Base-by-base conservation (phyloP, 2,329 filamentous ascomycete species). In the Aspergillus latus region DNA sequence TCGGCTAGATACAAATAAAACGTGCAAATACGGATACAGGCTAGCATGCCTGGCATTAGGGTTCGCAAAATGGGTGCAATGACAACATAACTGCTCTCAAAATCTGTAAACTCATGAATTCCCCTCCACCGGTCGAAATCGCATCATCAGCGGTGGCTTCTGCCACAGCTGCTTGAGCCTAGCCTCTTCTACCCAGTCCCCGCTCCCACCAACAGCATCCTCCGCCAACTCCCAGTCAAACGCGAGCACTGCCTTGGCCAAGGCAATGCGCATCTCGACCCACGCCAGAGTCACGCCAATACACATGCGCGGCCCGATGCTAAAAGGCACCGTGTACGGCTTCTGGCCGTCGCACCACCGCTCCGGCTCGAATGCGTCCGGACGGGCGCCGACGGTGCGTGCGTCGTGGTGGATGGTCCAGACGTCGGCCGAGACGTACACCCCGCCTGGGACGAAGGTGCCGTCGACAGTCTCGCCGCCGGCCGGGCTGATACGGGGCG, bases 391-490 rank as follows among this genome's bases (percentile, higher is more conserved):
- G 1, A 47, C 44, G 11, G 44, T 34, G 26, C 44, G 44, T 11
- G 29, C 44, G 16, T 47, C 44, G 9, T 21, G 44, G 29, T 47
- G 44, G 29, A 47, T 47, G 2, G 44, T 29, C 44, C 44, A 47
- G 30, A 47, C 44, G 11, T 47, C 44, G 29, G 44, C 29, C 2
- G 44, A 47, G 3, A 47, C 44, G 9, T 47, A 47, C 15, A 47
- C 44, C 1, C 53, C 40, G 3, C 30, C 52, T 0, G 52, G 52
- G 11, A 55, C 39, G 8, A 49, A 50, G 5, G 29, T 45, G 6
- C 52, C 45, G 26, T 55, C 46, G 11, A 55, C 52, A 5, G 46
- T 50, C 44, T 49, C 52, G 6, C 52, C 52, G 15, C 52, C 52
- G 1, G n/a, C 8, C 1, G 52, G 52, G 13, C 46, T 55, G 10